Evolutionary conservation across 345 rosid genomes (phyloP), one percentile per base, ranked within the genome.

Genomic region (Microthlaspi erraticum): DNA sequence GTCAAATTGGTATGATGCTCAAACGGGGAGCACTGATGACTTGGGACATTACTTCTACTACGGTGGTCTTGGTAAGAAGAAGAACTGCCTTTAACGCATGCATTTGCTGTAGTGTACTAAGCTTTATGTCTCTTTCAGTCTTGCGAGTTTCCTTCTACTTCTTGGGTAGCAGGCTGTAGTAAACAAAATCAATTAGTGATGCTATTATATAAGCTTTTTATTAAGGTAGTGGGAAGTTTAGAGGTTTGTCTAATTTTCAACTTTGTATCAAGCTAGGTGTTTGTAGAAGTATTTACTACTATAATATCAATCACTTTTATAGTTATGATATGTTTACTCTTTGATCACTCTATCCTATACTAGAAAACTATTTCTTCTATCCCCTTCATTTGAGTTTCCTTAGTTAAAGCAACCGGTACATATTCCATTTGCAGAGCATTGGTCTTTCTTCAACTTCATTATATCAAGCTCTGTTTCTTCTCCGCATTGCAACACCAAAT

Each of bases 11-110:
- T 91, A 94, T 59, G 99, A 94, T 79, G 95, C 91, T 56, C 91
- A 87, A 70, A 87, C 82, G 0, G 99, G 97, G 46, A 84, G 78
- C 57, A 94, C 89, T 57, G 96, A 91, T 19, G 97, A 89, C 44
- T 91, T 97, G 97, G 99, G 99, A 44, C 99, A 89, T 81, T 91
- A 81, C 92, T 91, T 94, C 68, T 94, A 94, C 77, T 94, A 88
- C 11, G 99, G 99, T 39, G 99, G 99, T 44, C 99, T 98, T 2
- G 98, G 99, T 55, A 91, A 77, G 76, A 94, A 87, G 78, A 75
- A 84, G 32, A 89, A 89, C 64, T 94, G 99, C 71, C 82, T 78
- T 16, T 93, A 75, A 83, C 43, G 7, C 4, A 6, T 32, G 60
- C 13, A 9, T 42, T 18, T 20, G 14, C 26, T 11, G 33, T 52